Evolutionary conservation across 2,329 filamentous ascomycete genomes (phyloP), one percentile per base, ranked within the genome.

Genomic region (Dactylellina sp.): DNA sequence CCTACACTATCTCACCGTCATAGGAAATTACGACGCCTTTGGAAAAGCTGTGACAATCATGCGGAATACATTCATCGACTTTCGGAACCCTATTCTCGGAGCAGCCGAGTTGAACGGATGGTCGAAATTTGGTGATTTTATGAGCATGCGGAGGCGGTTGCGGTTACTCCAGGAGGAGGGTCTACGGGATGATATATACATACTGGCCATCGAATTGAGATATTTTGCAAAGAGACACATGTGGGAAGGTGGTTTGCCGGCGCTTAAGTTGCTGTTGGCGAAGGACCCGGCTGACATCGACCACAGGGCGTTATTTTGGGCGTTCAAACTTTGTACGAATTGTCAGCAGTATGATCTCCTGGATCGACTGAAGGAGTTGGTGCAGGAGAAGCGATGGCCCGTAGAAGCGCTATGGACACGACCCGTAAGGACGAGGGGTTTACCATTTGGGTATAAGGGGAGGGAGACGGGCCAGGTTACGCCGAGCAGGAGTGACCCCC

Each of bases 381-480:
- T 42, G n/a, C 70, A 74, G 56, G 70, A 74, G 61, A 74, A 74
- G 18, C 61, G 70, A 11, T 74, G 70, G 70, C 70, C 70, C 1
- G 47, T 62, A 20, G 61, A 74, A 20, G 37, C 24, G 12, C 49
- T 74, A 7, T 74, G 70, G 70, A 66, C 49, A 12, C 47, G 55
- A 32, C 61, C 61, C n/a, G 9, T 3, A 14, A 61, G 61, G 24
- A 66, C 39, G 5, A 53, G 55, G n/a, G 70, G 70, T 20, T 44
- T 74, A 24, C 40, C 47, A 7, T 74, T 61, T 44, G 70, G 70
- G 12, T 74, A 74, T n/a, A 46, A 25, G 7, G 70, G 70, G 4
- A 49, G 24, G 2, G n/a, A 42, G 14, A 18, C 46, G 6, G 70
- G 70, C 4, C 70, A 74, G 35, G 49, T 32, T 16, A 37, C 47